Conservation (phyloP, 192 early-diverging fungal species). For the Linnemannia schmuckeri region DNA sequence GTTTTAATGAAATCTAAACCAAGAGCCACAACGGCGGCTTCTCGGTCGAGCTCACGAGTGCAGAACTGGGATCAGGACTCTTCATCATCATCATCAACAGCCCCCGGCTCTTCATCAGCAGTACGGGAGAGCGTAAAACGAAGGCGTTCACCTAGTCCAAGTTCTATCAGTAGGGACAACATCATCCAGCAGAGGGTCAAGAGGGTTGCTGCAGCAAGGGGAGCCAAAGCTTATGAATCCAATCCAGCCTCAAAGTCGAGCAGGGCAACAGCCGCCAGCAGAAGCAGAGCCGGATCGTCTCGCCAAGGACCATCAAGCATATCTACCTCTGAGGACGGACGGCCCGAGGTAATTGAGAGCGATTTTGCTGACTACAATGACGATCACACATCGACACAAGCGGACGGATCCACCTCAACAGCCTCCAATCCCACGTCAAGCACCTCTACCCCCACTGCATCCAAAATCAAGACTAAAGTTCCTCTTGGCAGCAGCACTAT, state of each 20-base stretch:
- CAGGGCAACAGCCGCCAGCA: neutral
- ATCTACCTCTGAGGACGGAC: neutral
- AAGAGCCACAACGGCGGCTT: neutral
- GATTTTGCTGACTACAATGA: conserved; percentile 3
- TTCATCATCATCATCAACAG: neutral
- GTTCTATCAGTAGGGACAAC: conserved; percentile 26
- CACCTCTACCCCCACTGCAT: neutral
- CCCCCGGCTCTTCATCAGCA: neutral
- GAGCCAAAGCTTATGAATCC: neutral
- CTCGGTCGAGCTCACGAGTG: neutral
- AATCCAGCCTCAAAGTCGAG: neutral
- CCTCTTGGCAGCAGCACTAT: neutral
- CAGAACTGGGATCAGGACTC: neutral
- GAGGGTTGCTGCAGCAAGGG: conserved; percentile 13
- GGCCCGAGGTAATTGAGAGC: neutral
- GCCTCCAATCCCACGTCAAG: neutral
- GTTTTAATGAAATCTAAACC: neutral
- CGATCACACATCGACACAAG: neutral
- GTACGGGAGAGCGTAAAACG: conserved; percentile 7
- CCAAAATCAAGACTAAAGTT: neutral
- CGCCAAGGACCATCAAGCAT: conserved; percentile 1
- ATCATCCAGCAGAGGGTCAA: conserved; percentile 38
- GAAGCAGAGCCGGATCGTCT: neutral
- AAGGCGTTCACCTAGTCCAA: conserved; percentile 26
- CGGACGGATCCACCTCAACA: neutral